Conservation (phyloP, 495 filamentous ascomycete species). For the Ramalina peruviana region DNA sequence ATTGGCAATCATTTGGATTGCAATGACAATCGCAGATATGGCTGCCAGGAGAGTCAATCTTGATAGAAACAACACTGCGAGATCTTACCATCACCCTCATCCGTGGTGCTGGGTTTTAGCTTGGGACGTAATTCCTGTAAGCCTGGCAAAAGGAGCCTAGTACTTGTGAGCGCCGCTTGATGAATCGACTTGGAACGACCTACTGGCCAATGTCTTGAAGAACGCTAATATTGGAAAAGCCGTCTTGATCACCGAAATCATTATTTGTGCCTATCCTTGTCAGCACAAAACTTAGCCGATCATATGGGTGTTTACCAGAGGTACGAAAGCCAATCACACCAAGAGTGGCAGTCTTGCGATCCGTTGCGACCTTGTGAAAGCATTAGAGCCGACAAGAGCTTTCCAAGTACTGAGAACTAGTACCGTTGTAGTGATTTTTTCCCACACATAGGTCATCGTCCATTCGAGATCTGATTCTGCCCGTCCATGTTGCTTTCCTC, state of each 20-base stretch:
- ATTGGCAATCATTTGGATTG: conserved; percentile 68
- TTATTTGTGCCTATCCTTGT: conserved; percentile 47
- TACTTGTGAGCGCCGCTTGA: neutral
- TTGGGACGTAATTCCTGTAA: conserved; percentile 46
- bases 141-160: conserved; percentile 53
- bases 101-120: conserved; percentile 51
- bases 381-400: neutral
- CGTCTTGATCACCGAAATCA: conserved; percentile 43
- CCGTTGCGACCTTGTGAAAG: conserved; percentile 50
- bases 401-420: neutral
- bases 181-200: neutral
- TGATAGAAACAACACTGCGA: neutral
- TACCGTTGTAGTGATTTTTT: conserved; percentile 74
- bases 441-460: conserved; percentile 91
- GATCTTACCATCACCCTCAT: conserved; percentile 56
- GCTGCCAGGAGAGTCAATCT: conserved; percentile 25
- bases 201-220: conserved; percentile 58
- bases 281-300: conserved; percentile 6
- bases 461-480: conserved; percentile 72
- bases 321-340: conserved; percentile 77
- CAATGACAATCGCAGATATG: conserved; percentile 74
- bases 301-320: conserved; percentile 35
- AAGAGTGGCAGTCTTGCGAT: conserved; percentile 64
- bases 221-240: conserved; percentile 66
- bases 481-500: conserved; percentile 57